phyloP scores from a whole-genome alignment of 2,329 filamentous ascomycete genomes.

The Zymoseptoria crescenta region DNA sequence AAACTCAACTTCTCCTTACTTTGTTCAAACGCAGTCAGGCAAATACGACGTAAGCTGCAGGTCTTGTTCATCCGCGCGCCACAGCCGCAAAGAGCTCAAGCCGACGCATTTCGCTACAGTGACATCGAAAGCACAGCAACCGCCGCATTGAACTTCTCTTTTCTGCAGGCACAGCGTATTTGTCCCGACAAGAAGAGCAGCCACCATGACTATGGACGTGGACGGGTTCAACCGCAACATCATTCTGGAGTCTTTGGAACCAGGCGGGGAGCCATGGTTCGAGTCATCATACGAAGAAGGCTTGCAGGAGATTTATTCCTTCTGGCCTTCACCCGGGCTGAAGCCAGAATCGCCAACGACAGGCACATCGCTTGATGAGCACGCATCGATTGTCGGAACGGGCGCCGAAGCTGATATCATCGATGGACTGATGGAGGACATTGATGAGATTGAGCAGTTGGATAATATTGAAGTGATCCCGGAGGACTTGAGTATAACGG shows the following conservation, averaged over 20 bases:
- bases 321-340: background rate
- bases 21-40: background rate
- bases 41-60: background rate
- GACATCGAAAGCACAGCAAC: background rate
- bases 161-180: background rate
- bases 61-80: background rate
- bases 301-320: background rate
- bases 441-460: background rate
- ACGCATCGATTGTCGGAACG: background rate
- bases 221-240: background rate
- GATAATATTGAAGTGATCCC: background rate
- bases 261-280: background rate
- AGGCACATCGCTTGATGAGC: background rate
- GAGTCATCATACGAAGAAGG: background rate
- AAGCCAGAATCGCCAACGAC: background rate
- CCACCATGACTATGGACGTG: background rate
- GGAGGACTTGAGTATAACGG: background rate
- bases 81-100: background rate
- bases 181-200: background rate
- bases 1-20: background rate
- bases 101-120: background rate
- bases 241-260: background rate
- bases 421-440: background rate
- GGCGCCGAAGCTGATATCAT: background rate
- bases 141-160: background rate